Evolutionary conservation across 2,329 filamentous ascomycete genomes (phyloP).

Genomic region (Diplocarpon rosae): DNA sequence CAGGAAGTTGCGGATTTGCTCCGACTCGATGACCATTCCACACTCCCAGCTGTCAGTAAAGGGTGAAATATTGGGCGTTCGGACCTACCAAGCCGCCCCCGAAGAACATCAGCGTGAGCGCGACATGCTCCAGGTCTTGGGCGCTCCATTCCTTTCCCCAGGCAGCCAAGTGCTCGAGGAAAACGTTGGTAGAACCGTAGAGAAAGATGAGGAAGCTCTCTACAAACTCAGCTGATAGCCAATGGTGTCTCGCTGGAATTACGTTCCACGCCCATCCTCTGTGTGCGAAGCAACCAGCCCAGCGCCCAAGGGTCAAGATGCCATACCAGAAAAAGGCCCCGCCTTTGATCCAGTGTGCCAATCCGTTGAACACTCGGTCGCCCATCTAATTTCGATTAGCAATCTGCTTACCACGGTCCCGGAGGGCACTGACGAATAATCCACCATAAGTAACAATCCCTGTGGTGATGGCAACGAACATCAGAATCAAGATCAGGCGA

Average conservation of each 20-base stretch:
- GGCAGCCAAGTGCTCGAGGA: constrained; percentile 74
- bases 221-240: constrained; percentile 75
- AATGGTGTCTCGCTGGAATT: constrained; percentile 50
- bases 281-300: constrained; percentile 82
- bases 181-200: constrained; percentile 84
- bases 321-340: constrained; percentile 94
- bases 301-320: constrained; percentile 74
- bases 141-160: constrained; percentile 63
- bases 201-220: constrained; percentile 85
- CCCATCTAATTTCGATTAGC: constrained; percentile 44
- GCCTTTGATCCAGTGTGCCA: constrained; percentile 91
- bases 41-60: constrained; percentile 33
- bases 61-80: background rate
- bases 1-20: constrained; percentile 53
- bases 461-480: constrained; percentile 60
- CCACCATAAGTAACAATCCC: constrained; percentile 71
- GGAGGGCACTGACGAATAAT: constrained; percentile 58
- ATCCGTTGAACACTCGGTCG: constrained; percentile 58
- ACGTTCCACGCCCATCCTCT: constrained; percentile 95
- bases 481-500: constrained; percentile 65
- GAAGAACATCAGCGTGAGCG: constrained; percentile 88
- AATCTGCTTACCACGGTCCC: background rate
- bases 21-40: constrained; percentile 79
- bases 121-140: constrained; percentile 80
- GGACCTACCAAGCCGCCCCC: constrained; percentile 73